Evolutionary conservation across 148 eudicot genomes (phyloP).

Genomic region (Tetragonia tetragonoides): DNA sequence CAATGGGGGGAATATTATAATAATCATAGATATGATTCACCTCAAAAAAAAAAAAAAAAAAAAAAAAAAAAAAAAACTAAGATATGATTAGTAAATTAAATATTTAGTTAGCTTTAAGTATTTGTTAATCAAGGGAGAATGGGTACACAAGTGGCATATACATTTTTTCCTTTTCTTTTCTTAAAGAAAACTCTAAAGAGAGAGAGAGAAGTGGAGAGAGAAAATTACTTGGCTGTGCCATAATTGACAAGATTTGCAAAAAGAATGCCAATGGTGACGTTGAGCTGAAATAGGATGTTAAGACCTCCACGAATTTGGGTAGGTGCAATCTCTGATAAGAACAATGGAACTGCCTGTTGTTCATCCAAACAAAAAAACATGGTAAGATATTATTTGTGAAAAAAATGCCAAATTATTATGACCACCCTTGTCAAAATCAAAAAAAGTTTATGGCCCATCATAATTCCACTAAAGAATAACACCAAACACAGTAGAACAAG

Average conservation of each 20-base stretch:
- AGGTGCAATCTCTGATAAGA: constrained; percentile 91
- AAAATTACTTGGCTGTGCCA: constrained; percentile 70
- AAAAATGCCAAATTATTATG: not conserved
- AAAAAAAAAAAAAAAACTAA: not conserved
- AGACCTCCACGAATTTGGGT: constrained; percentile 82
- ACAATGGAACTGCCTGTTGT: constrained; percentile 85
- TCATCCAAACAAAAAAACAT: not conserved
- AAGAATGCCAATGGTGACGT: constrained; percentile 85
- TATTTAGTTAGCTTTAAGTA: not conserved
- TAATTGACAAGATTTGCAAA: constrained; percentile 81
- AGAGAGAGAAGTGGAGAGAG: not conserved
- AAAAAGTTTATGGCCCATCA: no score
- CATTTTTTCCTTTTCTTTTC: no score
- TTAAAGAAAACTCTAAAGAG: not conserved
- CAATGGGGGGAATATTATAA: not conserved
- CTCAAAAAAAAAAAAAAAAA: not conserved
- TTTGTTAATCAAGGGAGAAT: not conserved
- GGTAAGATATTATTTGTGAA: not conserved
- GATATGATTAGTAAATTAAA: not conserved
- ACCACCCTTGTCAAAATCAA: not conserved
- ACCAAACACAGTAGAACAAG: no score
- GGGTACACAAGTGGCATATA: not conserved
- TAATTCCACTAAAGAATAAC: not conserved
- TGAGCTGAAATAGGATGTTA: constrained; percentile 84
- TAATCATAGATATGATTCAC: not conserved